phyloP scores from a whole-genome alignment of 73 alveolate genomes.

The Uronychia binucleata region DNA sequence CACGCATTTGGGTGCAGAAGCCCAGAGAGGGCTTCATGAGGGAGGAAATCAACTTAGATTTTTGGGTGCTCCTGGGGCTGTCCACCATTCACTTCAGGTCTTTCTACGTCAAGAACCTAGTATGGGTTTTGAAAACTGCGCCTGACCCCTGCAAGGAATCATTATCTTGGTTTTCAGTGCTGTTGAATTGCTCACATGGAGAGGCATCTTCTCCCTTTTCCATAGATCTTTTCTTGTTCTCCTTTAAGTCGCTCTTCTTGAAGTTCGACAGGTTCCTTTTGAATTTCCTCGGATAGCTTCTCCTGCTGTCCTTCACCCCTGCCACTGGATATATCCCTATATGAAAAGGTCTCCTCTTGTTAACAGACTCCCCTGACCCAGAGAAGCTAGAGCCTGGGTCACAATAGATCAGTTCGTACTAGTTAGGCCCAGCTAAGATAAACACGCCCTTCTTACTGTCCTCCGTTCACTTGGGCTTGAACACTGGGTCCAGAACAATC shows the following conservation, averaged over 20 bases:
- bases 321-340: slow-evolving; percentile 31
- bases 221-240: neutral
- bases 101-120: neutral
- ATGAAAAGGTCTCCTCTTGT: slow-evolving; percentile 22
- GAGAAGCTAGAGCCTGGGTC: slow-evolving; percentile 9
- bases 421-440: neutral
- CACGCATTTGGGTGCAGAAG: neutral
- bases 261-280: neutral
- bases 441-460: neutral
- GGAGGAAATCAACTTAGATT: neutral
- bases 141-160: neutral
- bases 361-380: slow-evolving; percentile 6
- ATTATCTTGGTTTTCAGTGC: neutral
- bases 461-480: slow-evolving; percentile 5
- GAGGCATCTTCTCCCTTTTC: neutral
- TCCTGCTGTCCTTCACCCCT: slow-evolving; percentile 5
- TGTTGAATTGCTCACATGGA: neutral
- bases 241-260: neutral
- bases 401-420: slow-evolving; percentile 9
- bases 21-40: neutral
- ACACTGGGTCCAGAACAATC: slow-evolving; percentile 44
- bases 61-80: too few species aligned
- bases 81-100: neutral
- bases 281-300: neutral
- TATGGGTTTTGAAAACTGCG: neutral